A percentile compares a stretch with the other conserved stretches of the same genome.
These are phyloP conservation scores for Laetiporus sulphureus DNA, from an alignment of 1,284 basidiomycete species.

Conservation along the genomic window DNA sequence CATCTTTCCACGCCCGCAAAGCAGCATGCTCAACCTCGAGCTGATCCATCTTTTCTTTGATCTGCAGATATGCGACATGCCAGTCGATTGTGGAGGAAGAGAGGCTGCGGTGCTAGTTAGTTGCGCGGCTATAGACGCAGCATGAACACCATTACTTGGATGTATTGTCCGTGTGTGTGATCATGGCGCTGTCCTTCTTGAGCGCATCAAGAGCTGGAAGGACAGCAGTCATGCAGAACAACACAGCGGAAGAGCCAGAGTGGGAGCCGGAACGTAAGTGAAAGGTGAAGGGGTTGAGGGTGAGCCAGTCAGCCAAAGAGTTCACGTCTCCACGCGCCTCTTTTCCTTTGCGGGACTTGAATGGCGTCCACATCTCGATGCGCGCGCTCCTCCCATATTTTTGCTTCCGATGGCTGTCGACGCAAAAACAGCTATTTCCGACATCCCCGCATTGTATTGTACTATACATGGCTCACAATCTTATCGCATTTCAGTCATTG, in stretches of 20 bases:
- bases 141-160: constrained; percentile 39
- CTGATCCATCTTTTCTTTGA: no score
- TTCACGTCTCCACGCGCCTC: constrained; percentile 19
- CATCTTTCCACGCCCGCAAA: no score
- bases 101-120: constrained; percentile 34
- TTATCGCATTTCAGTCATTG: no score
- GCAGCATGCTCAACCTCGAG: no score
- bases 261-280: constrained; percentile 15
- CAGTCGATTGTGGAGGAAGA: constrained; percentile 57
- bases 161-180: constrained; percentile 52
- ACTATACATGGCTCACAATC: no score
- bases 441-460: no score
- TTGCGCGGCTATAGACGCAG: not conserved
- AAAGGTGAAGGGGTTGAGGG: constrained; percentile 17
- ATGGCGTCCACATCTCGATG: no score
- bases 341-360: not conserved
- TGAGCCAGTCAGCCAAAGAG: constrained; percentile 15
- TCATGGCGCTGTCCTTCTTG: constrained; percentile 50
- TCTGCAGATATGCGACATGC: constrained; percentile 83
- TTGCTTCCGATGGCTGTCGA: no score
- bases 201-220: constrained; percentile 53
- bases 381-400: no score
- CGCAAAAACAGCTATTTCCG: no score
- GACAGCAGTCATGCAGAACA: constrained; percentile 53
- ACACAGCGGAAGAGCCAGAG: constrained; percentile 21